These are phyloP conservation scores for Lactarius tabidus DNA, from an alignment of 768 basidiomycete genomes.

Conservation along the genomic window DNA sequence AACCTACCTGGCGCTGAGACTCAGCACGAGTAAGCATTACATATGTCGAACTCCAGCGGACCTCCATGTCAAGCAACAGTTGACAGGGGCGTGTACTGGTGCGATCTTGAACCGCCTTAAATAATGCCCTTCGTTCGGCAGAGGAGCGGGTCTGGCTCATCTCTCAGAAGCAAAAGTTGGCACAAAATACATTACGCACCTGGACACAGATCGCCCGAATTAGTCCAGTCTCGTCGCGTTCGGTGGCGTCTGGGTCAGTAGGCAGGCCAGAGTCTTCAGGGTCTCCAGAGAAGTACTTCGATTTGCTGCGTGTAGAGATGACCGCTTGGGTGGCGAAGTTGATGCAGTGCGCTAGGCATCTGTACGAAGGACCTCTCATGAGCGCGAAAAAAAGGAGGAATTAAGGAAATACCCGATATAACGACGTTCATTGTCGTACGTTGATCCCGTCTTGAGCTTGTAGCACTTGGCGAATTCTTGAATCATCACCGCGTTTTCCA, in stretches of 20 bases:
- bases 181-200: neutral
- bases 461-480: neutral
- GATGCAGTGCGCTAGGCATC: conserved; percentile 5
- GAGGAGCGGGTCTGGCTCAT: neutral
- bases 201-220: neutral
- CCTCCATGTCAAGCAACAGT: neutral
- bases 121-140: neutral
- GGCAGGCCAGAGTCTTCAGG: neutral
- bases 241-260: neutral
- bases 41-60: neutral
- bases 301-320: neutral
- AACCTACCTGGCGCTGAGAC: neutral
- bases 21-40: neutral
- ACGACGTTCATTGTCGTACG: neutral
- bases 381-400: neutral
- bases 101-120: neutral
- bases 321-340: neutral
- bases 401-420: neutral
- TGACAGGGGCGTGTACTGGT: neutral
- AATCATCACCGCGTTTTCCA: neutral
- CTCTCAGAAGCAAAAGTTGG: neutral
- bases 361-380: neutral
- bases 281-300: neutral
- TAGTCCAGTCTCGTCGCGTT: neutral
- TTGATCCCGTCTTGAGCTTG: neutral